Base-by-base conservation (phyloP, 176 grass and related monocot species). In the Melocanna baccifera region DNA sequence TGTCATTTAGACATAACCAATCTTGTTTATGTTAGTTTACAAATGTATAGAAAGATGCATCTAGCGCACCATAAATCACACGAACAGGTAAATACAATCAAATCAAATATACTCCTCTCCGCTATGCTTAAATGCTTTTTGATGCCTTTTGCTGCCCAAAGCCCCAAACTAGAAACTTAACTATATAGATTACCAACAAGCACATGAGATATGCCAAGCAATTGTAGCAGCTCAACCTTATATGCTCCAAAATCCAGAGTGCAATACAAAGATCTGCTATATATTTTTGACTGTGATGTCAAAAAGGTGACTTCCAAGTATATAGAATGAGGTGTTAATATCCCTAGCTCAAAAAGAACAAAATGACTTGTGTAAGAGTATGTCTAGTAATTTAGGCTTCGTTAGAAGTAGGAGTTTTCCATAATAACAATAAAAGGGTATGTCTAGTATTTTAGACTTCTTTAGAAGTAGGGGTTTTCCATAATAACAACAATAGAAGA, bases 271-370 rank as follows among this genome's bases (percentile, higher is more conserved):
- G 19, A 14, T 68, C 32, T 53, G 47, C 45, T 69, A 55, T n/a
- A 75, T 57, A 83, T 19, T 81, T 81, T 51, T 81, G 12, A 68
- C 34, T 40, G 32, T 76, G 73, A 76, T 58, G 1, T 9, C 30
- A 68, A 22, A 14, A 53, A 37, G 50, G n/a, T 64, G 20, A 14
- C 53, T 26, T 25, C 1, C 23, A 69, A 7, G 15, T 69, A 37
- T 69, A 55, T 61, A 41, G 1, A 67, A 37, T 80, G 12, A 3
- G 8, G 32, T 19, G 46, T 37, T 26, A 40, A 67, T 51, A 52
- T 22, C 48, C 22, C 9, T n/a, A 75, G 50, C 56, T 58, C 30
- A 56, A 36, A 75, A 52, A 37, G 50, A 75, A 56, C 10, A 59
- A 25, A 8, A 75, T 76, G 20, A 58, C 6, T 55, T 42, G 12